phyloP scores from a whole-genome alignment of 2,329 filamentous ascomycete genomes.

The Chrysosporium keratinophilum region DNA sequence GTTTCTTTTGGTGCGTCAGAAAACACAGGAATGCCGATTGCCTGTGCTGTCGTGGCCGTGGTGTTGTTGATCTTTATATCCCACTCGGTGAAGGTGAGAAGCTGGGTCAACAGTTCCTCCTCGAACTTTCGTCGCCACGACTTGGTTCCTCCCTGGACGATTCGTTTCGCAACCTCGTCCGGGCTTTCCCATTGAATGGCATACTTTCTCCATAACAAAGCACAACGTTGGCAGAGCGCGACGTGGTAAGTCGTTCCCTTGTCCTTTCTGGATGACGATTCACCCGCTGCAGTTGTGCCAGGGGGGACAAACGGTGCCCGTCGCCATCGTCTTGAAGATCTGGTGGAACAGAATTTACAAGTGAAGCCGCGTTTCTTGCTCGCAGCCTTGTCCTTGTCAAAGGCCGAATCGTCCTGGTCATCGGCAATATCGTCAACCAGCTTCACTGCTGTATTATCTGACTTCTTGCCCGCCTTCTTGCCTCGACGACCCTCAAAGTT shows the following conservation, averaged over 20 bases:
- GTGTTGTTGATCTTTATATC: constrained; percentile 36
- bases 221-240: constrained; percentile 81
- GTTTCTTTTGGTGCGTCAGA: constrained; percentile 22
- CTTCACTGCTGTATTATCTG: constrained; percentile 54
- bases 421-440: constrained; percentile 87
- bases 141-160: constrained; percentile 65
- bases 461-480: constrained; percentile 66
- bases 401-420: constrained; percentile 87
- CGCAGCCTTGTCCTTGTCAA: constrained; percentile 74
- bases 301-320: constrained; percentile 69
- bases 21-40: constrained; percentile 33
- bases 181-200: constrained; percentile 91
- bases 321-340: constrained; percentile 78
- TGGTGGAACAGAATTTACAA: constrained; percentile 85
- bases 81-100: constrained; percentile 37
- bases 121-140: constrained; percentile 83
- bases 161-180: constrained; percentile 83
- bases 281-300: constrained; percentile 56
- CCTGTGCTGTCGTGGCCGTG: constrained; percentile 37
- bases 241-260: constrained; percentile 65
- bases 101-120: constrained; percentile 58
- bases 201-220: constrained; percentile 89
- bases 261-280: constrained; percentile 60
- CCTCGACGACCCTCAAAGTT: constrained; percentile 78
- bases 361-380: constrained; percentile 72